phyloP scores from a whole-genome alignment of 2,329 filamentous ascomycete species.

The Phoma herbarum region DNA sequence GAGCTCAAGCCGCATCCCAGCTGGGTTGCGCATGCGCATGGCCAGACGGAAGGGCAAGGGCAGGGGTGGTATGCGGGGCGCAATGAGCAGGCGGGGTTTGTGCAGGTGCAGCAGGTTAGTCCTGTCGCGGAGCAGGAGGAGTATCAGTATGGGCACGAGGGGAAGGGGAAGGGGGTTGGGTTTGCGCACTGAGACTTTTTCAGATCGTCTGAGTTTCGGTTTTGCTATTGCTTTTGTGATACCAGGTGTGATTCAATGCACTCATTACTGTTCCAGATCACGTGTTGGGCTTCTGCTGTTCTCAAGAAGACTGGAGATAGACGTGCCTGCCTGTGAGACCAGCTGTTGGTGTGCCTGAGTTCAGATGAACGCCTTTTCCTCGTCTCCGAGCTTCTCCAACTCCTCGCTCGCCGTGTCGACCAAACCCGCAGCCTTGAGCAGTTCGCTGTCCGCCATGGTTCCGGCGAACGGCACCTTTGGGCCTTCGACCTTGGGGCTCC shows the following conservation, averaged over 20 bases:
- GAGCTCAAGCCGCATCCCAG: slow-evolving; percentile 8
- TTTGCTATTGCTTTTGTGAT: slow-evolving; percentile 10
- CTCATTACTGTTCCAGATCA: slow-evolving; percentile 8
- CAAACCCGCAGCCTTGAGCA: slow-evolving; percentile 43
- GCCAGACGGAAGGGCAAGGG: neutral
- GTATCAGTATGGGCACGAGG: slow-evolving; percentile 26
- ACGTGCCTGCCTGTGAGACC: no score
- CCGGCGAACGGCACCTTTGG: slow-evolving; percentile 42
- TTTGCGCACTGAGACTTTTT: slow-evolving; percentile 17
- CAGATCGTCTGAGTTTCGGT: neutral
- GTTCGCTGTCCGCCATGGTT: slow-evolving; percentile 40
- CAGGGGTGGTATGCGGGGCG: slow-evolving; percentile 24
- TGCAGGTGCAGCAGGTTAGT: slow-evolving; percentile 27
- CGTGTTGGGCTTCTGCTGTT: neutral
- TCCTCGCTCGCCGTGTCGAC: slow-evolving; percentile 32
- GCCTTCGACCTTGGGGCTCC: slow-evolving; percentile 31
- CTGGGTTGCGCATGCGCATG: slow-evolving; percentile 18
- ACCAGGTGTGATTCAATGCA: slow-evolving; percentile 22
- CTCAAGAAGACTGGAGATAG: neutral
- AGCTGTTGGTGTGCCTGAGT: neutral
- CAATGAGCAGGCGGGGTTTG: slow-evolving; percentile 19
- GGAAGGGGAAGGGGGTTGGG: slow-evolving; percentile 34
- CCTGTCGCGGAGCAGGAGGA: slow-evolving; percentile 35
- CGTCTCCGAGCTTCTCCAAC: slow-evolving; percentile 24
- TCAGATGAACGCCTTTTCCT: slow-evolving; percentile 14